These are phyloP conservation scores for Strobilomyces confusus DNA, from an alignment of 768 basidiomycete species.

Conservation along the genomic window DNA sequence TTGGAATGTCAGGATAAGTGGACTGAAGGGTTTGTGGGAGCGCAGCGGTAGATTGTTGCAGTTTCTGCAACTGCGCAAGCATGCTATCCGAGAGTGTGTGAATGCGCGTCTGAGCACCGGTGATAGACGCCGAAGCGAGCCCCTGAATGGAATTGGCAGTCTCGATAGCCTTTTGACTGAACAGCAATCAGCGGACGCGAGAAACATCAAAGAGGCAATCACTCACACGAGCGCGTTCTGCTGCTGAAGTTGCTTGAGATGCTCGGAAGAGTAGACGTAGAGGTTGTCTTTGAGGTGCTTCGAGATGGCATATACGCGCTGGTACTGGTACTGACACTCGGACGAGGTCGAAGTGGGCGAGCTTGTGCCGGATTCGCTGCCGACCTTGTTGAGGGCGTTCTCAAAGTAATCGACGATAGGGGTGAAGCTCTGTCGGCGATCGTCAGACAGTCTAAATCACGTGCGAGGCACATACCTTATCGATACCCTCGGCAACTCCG, in stretches of 20 bases:
- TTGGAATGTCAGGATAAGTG: slow-evolving; percentile 50
- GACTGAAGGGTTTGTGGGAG: slow-evolving; percentile 60
- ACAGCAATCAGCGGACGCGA: slow-evolving; percentile 4
- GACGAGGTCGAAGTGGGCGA: slow-evolving; percentile 44
- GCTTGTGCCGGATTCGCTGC: slow-evolving; percentile 44
- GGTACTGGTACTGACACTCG: slow-evolving; percentile 70
- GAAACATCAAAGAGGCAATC: neutral
- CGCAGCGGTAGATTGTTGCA: slow-evolving; percentile 56
- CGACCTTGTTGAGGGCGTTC: slow-evolving; percentile 47
- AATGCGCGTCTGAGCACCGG: slow-evolving; percentile 52
- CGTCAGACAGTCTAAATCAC: slow-evolving; percentile 17
- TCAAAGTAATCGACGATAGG: slow-evolving; percentile 74
- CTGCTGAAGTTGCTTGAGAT: slow-evolving; percentile 63
- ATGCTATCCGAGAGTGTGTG: slow-evolving; percentile 61
- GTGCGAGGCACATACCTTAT: slow-evolving; percentile 59
- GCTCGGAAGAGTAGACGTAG: slow-evolving; percentile 63
- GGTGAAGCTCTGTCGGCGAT: slow-evolving; percentile 50
- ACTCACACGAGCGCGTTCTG: slow-evolving; percentile 65
- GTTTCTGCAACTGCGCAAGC: slow-evolving; percentile 61
- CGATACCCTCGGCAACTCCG: slow-evolving; percentile 61
- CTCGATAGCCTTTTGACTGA: slow-evolving; percentile 65
- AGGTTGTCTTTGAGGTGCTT: slow-evolving; percentile 60
- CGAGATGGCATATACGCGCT: slow-evolving; percentile 66
- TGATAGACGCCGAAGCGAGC: slow-evolving; percentile 54
- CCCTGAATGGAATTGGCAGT: slow-evolving; percentile 61